These are phyloP conservation scores for Persicaria maculosa DNA, from an alignment of 148 eudicot species.

Conservation along the genomic window DNA sequence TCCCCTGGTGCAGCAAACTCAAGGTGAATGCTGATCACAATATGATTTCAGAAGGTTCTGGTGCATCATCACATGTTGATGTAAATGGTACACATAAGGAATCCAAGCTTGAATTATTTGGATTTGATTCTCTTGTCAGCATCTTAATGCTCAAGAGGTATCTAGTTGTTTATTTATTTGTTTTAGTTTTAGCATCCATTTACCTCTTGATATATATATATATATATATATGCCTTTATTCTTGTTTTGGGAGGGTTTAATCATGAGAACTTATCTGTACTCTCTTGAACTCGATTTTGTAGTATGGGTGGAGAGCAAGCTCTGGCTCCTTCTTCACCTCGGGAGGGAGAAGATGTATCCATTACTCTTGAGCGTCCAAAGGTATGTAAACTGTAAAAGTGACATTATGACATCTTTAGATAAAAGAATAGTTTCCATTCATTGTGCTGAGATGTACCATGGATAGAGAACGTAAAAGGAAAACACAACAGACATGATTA, in stretches of 20 bases:
- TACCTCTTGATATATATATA: background rate
- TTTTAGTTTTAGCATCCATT: background rate
- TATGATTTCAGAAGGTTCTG: slow-evolving; percentile 26
- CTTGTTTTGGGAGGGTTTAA: background rate
- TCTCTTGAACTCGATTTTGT: slow-evolving; percentile 27
- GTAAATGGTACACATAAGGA: slow-evolving; percentile 60
- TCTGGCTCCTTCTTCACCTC: slow-evolving; percentile 83
- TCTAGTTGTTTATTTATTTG: background rate
- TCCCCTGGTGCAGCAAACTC: background rate
- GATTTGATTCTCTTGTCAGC: slow-evolving; percentile 97
- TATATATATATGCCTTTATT: background rate
- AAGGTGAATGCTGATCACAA: slow-evolving; percentile 1
- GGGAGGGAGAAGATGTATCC: slow-evolving; percentile 79
- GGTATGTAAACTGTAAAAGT: slow-evolving; percentile 30
- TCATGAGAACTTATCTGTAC: background rate
- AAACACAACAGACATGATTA: background rate
- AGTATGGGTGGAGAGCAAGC: slow-evolving; percentile 91
- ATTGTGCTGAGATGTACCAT: background rate
- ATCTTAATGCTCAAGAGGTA: slow-evolving; percentile 95
- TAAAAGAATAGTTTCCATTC: background rate
- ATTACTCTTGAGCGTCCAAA: slow-evolving; percentile 56
- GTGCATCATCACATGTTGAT: slow-evolving; percentile 31
- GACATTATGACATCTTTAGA: background rate
- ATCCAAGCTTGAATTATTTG: slow-evolving; percentile 91
- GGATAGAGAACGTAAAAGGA: background rate